A percentile compares a stretch with the other conserved stretches of the same genome.
phyloP scores from a whole-genome alignment of 2,329 filamentous ascomycete genomes.

The Microsporum audouinii region DNA sequence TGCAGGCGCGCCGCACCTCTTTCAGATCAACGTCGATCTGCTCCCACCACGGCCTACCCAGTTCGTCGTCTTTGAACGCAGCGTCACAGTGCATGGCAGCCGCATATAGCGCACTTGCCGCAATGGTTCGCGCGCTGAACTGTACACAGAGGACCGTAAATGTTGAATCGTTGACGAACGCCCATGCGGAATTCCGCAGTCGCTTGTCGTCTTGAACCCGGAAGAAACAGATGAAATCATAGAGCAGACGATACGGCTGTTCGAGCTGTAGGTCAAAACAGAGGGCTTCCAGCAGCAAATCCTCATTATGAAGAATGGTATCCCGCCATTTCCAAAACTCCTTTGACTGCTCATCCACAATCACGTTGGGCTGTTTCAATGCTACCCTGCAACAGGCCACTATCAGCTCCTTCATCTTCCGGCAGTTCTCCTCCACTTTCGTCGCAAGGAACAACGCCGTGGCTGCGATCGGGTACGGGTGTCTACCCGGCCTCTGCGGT shows the following conservation, averaged over 20 bases:
- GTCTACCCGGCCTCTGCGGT: constrained; percentile 57
- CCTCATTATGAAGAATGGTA: constrained; percentile 83
- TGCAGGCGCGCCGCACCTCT: constrained; percentile 61
- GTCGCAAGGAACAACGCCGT: constrained; percentile 88
- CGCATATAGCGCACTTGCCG: constrained; percentile 76
- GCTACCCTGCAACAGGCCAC: constrained; percentile 88
- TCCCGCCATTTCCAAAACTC: constrained; percentile 98
- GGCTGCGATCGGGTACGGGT: constrained; percentile 88
- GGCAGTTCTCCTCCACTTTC: constrained; percentile 93
- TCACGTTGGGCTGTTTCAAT: constrained; percentile 80
- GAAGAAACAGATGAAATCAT: constrained; percentile 65
- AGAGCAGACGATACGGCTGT: constrained; percentile 75
- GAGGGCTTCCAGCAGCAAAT: constrained; percentile 77
- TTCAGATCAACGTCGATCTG: constrained; percentile 58
- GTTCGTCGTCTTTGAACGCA: constrained; percentile 60
- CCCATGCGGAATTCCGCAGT: constrained; percentile 78
- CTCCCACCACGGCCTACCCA: constrained; percentile 79
- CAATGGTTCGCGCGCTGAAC: constrained; percentile 67
- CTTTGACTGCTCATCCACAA: constrained; percentile 93
- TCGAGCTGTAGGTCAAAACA: constrained; percentile 91
- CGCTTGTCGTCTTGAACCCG: constrained; percentile 66
- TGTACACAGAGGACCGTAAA: constrained; percentile 76
- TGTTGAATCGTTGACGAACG: constrained; percentile 83
- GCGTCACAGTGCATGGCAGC: constrained; percentile 64
- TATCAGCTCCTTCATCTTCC: constrained; percentile 90